Evolutionary conservation across 2,329 filamentous ascomycete genomes (phyloP).

Genomic region (Penicillium oxalicum): DNA sequence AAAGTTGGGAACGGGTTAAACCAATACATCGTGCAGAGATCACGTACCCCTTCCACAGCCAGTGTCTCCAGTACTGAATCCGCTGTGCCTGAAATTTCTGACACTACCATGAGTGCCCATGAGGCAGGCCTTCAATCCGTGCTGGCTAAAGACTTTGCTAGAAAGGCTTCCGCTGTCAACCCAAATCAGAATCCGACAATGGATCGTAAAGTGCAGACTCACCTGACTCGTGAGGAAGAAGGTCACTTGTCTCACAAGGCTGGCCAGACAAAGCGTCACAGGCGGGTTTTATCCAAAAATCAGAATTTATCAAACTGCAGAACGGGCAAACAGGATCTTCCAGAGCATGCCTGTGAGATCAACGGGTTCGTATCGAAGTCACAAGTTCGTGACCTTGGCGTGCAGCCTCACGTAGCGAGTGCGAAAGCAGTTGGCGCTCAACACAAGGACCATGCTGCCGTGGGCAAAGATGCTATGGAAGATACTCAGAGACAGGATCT

Average conservation of each 20-base stretch:
- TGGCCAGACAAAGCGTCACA: not conserved
- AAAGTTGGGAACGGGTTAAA: conserved; percentile 45
- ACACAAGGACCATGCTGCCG: no score
- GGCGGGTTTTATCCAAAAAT: conserved; percentile 16
- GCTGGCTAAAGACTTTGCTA: not conserved
- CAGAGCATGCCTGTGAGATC: not conserved
- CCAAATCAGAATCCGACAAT: not conserved
- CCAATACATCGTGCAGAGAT: conserved; percentile 22
- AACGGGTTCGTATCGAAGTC: no score
- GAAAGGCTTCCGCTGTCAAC: not conserved
- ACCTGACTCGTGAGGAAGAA: conserved; percentile 21
- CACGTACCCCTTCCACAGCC: conserved; percentile 19
- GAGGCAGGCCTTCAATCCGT: not conserved
- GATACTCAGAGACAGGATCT: not conserved
- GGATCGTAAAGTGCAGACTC: not conserved
- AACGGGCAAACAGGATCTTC: conserved; percentile 5
- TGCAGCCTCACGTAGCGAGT: no score
- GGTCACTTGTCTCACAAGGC: not conserved
- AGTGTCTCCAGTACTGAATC: conserved; percentile 15
- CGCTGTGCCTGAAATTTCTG: not conserved
- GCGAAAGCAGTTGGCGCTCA: not conserved
- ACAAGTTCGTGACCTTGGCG: no score
- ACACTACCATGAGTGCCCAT: not conserved
- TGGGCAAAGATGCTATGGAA: no score
- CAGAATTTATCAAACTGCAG: conserved; percentile 18